A percentile compares a stretch with the other conserved stretches of the same genome.
These are phyloP conservation scores for Arthrobotrys sinensis DNA, from an alignment of 2,329 filamentous ascomycete species.

Conservation along the genomic window DNA sequence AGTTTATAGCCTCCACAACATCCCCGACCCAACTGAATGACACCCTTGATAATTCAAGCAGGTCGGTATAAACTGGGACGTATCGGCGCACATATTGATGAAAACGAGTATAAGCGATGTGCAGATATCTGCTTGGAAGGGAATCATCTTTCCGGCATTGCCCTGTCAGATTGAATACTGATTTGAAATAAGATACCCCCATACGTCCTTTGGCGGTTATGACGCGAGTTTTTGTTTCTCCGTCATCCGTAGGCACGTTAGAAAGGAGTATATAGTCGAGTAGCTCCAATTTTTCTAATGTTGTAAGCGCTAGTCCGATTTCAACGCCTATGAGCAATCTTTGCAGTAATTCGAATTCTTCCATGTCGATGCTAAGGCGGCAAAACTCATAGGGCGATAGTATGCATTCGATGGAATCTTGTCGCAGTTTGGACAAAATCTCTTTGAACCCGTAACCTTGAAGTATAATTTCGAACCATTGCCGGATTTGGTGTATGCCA, in stretches of 20 bases:
- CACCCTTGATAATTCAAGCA: no score
- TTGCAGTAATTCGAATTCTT: not conserved
- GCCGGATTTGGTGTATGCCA: not conserved
- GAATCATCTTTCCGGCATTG: no score
- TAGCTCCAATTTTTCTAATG: not conserved
- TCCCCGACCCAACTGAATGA: no score
- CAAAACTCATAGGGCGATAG: not conserved
- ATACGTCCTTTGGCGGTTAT: no score
- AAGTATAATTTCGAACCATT: slow-evolving; percentile 8
- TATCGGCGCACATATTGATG: not conserved
- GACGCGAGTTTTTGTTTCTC: no score
- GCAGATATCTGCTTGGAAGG: no score
- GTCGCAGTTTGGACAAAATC: not conserved
- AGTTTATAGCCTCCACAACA: not conserved
- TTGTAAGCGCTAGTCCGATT: not conserved
- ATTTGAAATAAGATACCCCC: no score
- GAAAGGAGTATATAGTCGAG: not conserved
- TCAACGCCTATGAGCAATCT: not conserved
- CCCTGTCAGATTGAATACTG: no score
- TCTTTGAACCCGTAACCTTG: not conserved
- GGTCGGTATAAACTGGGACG: no score
- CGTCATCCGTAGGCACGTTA: no score
- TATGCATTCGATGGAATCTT: not conserved
- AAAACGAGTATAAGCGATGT: not conserved
- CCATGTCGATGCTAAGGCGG: not conserved